Evolutionary conservation across 2,329 filamentous ascomycete species (phyloP).

Genomic region (Neonectria magnoliae): DNA sequence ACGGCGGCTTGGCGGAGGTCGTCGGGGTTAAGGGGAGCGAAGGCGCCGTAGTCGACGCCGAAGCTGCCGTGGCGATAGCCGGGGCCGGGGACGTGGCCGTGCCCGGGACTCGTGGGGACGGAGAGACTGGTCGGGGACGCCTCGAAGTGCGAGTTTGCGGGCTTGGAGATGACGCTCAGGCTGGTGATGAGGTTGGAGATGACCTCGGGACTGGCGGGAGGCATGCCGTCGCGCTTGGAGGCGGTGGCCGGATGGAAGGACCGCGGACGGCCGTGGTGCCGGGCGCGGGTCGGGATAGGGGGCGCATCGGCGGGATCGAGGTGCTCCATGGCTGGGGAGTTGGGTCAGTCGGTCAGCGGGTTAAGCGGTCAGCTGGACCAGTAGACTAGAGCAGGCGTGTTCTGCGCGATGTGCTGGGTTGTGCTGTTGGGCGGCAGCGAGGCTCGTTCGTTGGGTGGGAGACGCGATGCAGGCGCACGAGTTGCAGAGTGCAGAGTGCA

Average conservation of each 20-base stretch:
- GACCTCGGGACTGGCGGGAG: constrained; percentile 72
- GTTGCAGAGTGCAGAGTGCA: not conserved
- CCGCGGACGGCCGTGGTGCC: constrained; percentile 30
- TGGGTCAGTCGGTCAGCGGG: not conserved
- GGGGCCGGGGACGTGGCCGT: constrained; percentile 48
- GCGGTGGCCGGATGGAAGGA: constrained; percentile 30
- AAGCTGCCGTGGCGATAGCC: constrained; percentile 64
- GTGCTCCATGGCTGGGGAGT: constrained; percentile 42
- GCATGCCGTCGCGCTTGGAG: constrained; percentile 39
- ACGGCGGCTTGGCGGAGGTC: constrained; percentile 58
- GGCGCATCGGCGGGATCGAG: constrained; percentile 41
- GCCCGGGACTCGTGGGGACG: constrained; percentile 47
- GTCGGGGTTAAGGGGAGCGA: constrained; percentile 61
- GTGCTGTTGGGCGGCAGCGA: no score
- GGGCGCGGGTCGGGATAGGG: constrained; percentile 46
- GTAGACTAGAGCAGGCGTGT: not conserved
- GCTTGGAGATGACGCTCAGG: constrained; percentile 73
- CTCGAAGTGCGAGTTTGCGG: constrained; percentile 77
- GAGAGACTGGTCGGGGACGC: constrained; percentile 56
- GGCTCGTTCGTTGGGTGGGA: not conserved
- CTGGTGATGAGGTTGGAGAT: constrained; percentile 77
- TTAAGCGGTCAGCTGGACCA: no score
- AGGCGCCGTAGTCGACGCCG: constrained; percentile 78
- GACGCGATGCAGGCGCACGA: not conserved
- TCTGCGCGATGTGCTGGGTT: not conserved